Conservation (phyloP, 352 stramenopile species). For the Pythium graminicola region DNA sequence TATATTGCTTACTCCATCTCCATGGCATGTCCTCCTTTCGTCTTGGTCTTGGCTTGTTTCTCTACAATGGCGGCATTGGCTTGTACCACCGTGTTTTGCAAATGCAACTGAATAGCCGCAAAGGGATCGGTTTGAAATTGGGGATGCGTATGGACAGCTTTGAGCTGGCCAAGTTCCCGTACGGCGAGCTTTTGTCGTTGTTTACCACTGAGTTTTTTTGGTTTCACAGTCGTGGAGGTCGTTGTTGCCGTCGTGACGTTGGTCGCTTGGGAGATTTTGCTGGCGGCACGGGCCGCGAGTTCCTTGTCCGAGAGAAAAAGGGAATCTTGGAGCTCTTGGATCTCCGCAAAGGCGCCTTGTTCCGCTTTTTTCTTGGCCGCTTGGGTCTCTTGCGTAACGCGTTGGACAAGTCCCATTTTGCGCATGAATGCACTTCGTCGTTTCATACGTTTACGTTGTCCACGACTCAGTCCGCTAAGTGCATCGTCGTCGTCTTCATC, state of each 20-base stretch:
- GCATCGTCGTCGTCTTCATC: constrained; percentile 23
- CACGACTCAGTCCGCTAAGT: constrained; percentile 49
- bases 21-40: constrained; percentile 24
- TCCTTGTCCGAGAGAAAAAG: constrained; percentile 56
- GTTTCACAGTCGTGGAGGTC: constrained; percentile 2
- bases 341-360: constrained; percentile 58
- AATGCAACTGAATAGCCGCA: constrained; percentile 77
- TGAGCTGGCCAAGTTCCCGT: constrained; percentile 74
- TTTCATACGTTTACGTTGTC: constrained; percentile 81
- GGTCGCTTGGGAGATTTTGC: constrained; percentile 24
- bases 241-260: constrained; percentile 12
- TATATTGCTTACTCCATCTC: constrained; percentile 22
- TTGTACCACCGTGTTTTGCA: constrained; percentile 83
- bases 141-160: constrained; percentile 76
- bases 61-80: constrained; percentile 56
- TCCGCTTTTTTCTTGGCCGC: constrained; percentile 38
- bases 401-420: constrained; percentile 81
- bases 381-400: constrained; percentile 50
- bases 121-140: constrained; percentile 81
- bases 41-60: constrained; percentile 12
- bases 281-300: constrained; percentile 15
- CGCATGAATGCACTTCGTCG: constrained; percentile 72
- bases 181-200: constrained; percentile 81
- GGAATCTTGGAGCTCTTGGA: constrained; percentile 64
- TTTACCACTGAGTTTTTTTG: constrained; percentile 65